phyloP scores from a whole-genome alignment of 1,284 basidiomycete species.

The Moesziomyces sp. region DNA sequence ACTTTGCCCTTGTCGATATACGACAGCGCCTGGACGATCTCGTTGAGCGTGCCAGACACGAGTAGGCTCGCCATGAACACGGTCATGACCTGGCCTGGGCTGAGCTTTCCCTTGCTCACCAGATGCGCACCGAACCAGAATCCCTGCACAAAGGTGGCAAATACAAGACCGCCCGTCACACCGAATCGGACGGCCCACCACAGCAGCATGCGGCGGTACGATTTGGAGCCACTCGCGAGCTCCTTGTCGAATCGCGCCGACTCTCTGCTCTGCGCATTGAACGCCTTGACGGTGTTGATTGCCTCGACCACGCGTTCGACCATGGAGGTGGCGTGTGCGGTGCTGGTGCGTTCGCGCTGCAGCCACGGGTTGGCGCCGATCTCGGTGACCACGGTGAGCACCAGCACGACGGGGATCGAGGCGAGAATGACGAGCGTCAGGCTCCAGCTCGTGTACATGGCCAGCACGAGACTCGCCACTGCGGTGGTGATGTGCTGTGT shows the following conservation, averaged over 20 bases:
- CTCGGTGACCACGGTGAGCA: slow-evolving; percentile 79
- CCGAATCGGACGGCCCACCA: slow-evolving; percentile 82
- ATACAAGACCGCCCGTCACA: slow-evolving; percentile 76
- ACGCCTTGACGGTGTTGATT: slow-evolving; percentile 93
- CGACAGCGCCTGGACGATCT: slow-evolving; percentile 83
- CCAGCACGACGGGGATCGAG: slow-evolving; percentile 83
- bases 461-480: slow-evolving; percentile 81
- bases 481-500: slow-evolving; percentile 84
- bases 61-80: slow-evolving; percentile 97
- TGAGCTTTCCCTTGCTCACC: slow-evolving; percentile 78
- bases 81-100: slow-evolving; percentile 84
- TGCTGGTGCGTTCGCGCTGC: slow-evolving; percentile 75
- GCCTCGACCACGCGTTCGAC: slow-evolving; percentile 81
- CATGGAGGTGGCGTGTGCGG: slow-evolving; percentile 79
- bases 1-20: slow-evolving; percentile 85
- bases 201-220: slow-evolving; percentile 71
- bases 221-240: slow-evolving; percentile 71
- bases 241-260: slow-evolving; percentile 71
- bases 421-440: slow-evolving; percentile 92
- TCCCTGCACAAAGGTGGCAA: slow-evolving; percentile 93
- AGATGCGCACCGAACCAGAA: slow-evolving; percentile 95
- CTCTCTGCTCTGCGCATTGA: slow-evolving; percentile 83
- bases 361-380: slow-evolving; percentile 73
- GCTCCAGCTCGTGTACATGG: slow-evolving; percentile 81
- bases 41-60: slow-evolving; percentile 84